phyloP scores from a whole-genome alignment of 192 early-diverging fungal species.

The Thamnidium elegans region DNA sequence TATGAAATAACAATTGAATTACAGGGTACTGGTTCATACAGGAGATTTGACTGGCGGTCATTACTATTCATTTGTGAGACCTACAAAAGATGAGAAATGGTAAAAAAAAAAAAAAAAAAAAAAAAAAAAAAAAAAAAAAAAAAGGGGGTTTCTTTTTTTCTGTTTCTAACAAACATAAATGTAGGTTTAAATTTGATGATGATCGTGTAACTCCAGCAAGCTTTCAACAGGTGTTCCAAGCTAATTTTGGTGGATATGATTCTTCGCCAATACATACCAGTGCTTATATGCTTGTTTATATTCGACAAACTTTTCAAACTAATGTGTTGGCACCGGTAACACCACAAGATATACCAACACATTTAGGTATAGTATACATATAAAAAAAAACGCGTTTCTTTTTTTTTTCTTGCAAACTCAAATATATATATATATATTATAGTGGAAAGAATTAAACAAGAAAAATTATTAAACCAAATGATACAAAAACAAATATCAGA shows the following conservation, averaged over 20 bases:
- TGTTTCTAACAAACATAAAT: background rate
- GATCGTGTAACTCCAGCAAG: constrained; percentile 84
- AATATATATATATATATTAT: background rate
- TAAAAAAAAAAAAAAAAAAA: too few relatives aligned
- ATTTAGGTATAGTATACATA: constrained; percentile 34
- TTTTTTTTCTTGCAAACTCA: too few relatives aligned
- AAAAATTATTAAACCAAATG: constrained; percentile 54
- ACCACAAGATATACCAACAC: constrained; percentile 74
- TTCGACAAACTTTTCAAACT: constrained; percentile 72
- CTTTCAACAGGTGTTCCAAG: constrained; percentile 84
- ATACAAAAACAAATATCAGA: constrained; percentile 69
- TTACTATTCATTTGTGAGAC: constrained; percentile 88
- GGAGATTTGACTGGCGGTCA: constrained; percentile 92
- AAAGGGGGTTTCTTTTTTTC: background rate
- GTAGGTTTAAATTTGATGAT: constrained; percentile 85
- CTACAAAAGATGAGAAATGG: constrained; percentile 78
- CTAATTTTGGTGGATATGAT: constrained; percentile 88
- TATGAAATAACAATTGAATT: background rate
- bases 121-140: too few relatives aligned
- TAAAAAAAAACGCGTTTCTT: too few relatives aligned
- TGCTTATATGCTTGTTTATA: constrained; percentile 99
- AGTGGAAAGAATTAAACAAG: constrained; percentile 60
- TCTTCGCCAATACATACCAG: constrained; percentile 46
- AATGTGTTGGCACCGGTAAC: constrained; percentile 66
- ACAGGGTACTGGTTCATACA: constrained; percentile 87